Base-by-base conservation (phyloP, 208 protist genomes). In the Histomonas meleagridis region DNA sequence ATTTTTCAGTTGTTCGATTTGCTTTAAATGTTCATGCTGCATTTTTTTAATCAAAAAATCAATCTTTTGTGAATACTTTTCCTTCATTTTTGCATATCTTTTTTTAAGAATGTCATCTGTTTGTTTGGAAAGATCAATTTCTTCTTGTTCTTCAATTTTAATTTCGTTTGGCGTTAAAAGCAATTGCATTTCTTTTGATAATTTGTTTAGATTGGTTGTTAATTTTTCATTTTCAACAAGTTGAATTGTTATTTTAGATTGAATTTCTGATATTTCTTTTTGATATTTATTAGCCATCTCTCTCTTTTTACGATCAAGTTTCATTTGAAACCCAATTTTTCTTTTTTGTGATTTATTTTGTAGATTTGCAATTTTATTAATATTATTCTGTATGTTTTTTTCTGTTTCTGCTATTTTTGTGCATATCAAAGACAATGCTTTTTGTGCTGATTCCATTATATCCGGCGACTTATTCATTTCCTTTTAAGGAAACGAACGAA, bases 61-160 rank as follows among this genome's bases (percentile, higher is more conserved):
- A n/a, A n/a, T n/a, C n/a, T n/a, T n/a, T n/a, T n/a, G n/a, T n/a
- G n/a, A n/a, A n/a, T n/a, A n/a, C n/a, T n/a, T n/a, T n/a, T n/a
- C n/a, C n/a, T n/a, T n/a, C n/a, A 86, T 86, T 55, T 86, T 46
- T 16, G 18, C 38, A 57, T 86, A 40, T 38, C 76, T 12, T 46
- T 86, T 46, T 86, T 86, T 86, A 4, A 86, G 46, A 18, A 86
- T 43, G 32, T 86, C 55, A 38, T 86, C 46, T n/a, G 76, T 86
- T 32, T 86, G 51, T 86, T 86, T 86, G 1, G 76, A 86, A 49
- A 46, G 55, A 86, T 86, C 76, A 49, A 86, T 51, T 55, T 51
- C 38, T 38, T 55, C 32, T 32, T 32, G 43, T 12, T 51, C 76
- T 38, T 14, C 4, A 5, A 57, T 32, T 43, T 14, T 5, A 55